Percentiles rank a stretch among this genome's conserved stretches.
Conservation (phyloP, 2,329 filamentous ascomycete species). For the Sphaerulina vaccinii region DNA sequence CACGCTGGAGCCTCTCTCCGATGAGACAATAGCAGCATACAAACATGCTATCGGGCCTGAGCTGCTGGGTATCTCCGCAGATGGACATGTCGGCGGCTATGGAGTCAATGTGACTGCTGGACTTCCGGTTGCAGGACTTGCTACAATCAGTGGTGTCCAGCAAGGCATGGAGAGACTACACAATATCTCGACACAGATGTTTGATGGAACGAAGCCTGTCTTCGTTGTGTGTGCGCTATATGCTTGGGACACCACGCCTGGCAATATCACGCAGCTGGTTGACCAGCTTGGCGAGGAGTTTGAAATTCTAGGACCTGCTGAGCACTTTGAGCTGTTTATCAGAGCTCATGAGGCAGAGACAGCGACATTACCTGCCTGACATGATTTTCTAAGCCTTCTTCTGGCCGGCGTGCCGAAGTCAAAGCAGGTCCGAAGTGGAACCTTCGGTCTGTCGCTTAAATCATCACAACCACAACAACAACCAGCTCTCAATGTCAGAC, state of each 20-base stretch:
- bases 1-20: background rate
- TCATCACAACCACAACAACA: too few relatives aligned
- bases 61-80: background rate
- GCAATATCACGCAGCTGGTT: background rate
- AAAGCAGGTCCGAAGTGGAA: too few relatives aligned
- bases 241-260: constrained; percentile 6
- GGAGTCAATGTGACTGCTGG: background rate
- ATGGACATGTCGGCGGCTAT: background rate
- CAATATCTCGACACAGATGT: constrained; percentile 2
- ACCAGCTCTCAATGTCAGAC: too few relatives aligned
- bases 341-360: too few relatives aligned
- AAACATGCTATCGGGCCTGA: background rate
- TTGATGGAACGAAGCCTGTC: background rate
- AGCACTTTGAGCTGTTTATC: background rate
- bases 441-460: too few relatives aligned
- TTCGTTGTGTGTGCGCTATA: constrained; percentile 10
- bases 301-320: constrained; percentile 6
- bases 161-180: background rate
- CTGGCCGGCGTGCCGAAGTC: too few relatives aligned
- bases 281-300: background rate
- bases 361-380: too few relatives aligned
- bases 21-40: background rate
- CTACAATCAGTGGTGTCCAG: background rate
- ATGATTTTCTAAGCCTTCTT: too few relatives aligned
- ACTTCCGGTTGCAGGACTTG: constrained; percentile 1